phyloP scores from a whole-genome alignment of 202 grass and related monocot genomes.

The Panicum hallii region DNA sequence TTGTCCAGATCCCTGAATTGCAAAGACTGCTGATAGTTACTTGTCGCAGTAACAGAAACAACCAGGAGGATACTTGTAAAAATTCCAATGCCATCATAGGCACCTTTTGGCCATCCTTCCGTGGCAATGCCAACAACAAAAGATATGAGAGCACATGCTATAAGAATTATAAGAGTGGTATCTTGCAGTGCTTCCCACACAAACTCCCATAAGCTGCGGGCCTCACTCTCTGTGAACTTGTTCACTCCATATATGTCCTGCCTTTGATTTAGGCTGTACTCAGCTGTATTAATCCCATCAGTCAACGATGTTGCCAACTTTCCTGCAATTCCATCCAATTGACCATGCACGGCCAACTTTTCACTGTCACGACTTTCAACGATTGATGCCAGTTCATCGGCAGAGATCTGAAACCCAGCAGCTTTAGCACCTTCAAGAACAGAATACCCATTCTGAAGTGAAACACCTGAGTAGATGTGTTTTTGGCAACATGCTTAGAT shows the following conservation, averaged over 20 bases:
- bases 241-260: conserved; percentile 74
- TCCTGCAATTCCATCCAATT: conserved; percentile 56
- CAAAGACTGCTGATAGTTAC: conserved; percentile 89
- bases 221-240: conserved; percentile 75
- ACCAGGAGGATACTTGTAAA: conserved; percentile 83
- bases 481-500: conserved; percentile 53
- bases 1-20: conserved; percentile 97
- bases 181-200: conserved; percentile 86
- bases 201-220: conserved; percentile 77
- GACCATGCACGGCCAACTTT: conserved; percentile 55
- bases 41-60: conserved; percentile 85
- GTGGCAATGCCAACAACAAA: conserved; percentile 71
- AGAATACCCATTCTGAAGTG: conserved; percentile 55
- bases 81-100: conserved; percentile 93
- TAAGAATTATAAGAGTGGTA: conserved; percentile 80
- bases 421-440: conserved; percentile 58
- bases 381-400: conserved; percentile 76
- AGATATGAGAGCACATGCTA: conserved; percentile 80
- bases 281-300: conserved; percentile 55
- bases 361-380: conserved; percentile 68
- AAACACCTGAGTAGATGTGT: conserved; percentile 69
- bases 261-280: conserved; percentile 53
- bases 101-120: conserved; percentile 85
- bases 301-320: conserved; percentile 68
- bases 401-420: conserved; percentile 80